A percentile compares a stretch with the other conserved stretches of the same genome.
phyloP scores from a whole-genome alignment of 495 filamentous ascomycete genomes.

The Rostrohypoxylon terebratum region DNA sequence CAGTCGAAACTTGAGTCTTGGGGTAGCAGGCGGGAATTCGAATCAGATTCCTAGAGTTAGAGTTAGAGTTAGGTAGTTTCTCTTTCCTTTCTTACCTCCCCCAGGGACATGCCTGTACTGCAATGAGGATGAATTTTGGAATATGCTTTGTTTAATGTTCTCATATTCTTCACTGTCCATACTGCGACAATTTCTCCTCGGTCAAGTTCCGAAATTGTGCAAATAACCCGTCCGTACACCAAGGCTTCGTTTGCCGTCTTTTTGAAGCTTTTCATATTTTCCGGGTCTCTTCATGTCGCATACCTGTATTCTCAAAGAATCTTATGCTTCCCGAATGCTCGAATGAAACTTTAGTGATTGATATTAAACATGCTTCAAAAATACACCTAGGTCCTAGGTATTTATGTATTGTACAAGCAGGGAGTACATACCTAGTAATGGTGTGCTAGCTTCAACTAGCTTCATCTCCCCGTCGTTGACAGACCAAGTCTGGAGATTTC shows the following conservation, averaged over 20 bases:
- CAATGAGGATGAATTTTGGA: no score
- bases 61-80: no score
- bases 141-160: neutral
- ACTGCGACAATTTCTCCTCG: neutral
- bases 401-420: neutral
- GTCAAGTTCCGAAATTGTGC: neutral
- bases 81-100: no score
- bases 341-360: neutral
- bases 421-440: neutral
- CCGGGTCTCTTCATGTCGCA: neutral
- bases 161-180: neutral
- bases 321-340: neutral
- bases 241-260: neutral
- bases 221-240: neutral
- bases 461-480: neutral
- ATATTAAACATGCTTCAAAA: neutral
- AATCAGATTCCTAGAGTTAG: no score
- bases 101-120: no score
- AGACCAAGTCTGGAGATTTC: conserved; percentile 20
- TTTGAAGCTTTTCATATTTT: neutral
- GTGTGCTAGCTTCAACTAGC: neutral
- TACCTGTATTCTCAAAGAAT: neutral
- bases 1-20: neutral
- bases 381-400: neutral
- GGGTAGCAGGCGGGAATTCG: no score